phyloP scores from a whole-genome alignment of 2,329 filamentous ascomycete genomes.

The Thielaviopsis punctulata region DNA sequence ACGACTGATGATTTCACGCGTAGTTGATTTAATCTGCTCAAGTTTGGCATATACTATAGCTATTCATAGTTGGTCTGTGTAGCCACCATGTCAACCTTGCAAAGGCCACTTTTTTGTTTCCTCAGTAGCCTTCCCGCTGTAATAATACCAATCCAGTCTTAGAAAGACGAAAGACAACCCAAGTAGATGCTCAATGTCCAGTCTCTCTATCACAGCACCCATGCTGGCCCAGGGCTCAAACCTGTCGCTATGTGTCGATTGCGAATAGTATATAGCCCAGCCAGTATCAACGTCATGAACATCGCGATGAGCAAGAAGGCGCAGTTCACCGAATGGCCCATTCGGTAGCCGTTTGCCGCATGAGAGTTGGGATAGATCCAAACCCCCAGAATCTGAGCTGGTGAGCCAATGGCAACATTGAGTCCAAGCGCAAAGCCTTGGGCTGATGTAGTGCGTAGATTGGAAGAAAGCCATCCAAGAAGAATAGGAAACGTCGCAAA shows the following conservation, averaged over 20 bases:
- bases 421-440: constrained; percentile 53
- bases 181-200: no score
- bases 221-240: neutral
- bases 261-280: neutral
- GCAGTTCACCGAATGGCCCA: constrained; percentile 49
- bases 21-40: no score
- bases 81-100: neutral
- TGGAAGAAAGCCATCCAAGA: constrained; percentile 53
- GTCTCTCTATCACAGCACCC: neutral
- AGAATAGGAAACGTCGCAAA: constrained; percentile 55
- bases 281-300: neutral
- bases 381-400: constrained; percentile 48
- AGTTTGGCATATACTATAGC: neutral
- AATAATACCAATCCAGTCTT: neutral
- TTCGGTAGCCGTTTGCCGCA: constrained; percentile 41
- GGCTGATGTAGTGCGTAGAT: constrained; percentile 46
- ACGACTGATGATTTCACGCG: constrained; percentile 22
- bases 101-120: no score
- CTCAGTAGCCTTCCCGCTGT: neutral
- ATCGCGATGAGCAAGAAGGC: constrained; percentile 39
- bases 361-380: constrained; percentile 47
- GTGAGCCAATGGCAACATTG: constrained; percentile 49
- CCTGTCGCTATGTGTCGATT: neutral
- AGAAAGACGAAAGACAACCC: no score
- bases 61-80: neutral